Conservation (phyloP, 805 yeast genomes). For the Saturnispora quitensis region DNA sequence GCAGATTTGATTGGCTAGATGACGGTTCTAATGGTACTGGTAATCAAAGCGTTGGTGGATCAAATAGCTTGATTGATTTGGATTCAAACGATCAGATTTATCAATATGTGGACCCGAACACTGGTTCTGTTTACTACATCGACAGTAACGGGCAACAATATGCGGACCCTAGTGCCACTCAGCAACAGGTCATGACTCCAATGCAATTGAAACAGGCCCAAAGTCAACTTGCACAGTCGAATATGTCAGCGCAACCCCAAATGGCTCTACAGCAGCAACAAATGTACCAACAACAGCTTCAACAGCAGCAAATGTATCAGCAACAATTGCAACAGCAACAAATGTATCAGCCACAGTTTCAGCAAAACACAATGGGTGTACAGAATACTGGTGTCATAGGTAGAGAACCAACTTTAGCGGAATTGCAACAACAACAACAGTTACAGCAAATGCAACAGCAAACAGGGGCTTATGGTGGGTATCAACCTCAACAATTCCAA, state of each 20-base stretch:
- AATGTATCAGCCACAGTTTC: constrained; percentile 12
- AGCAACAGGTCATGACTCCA: constrained; percentile 16
- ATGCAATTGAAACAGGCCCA: constrained; percentile 23
- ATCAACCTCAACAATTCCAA: constrained; percentile 1
- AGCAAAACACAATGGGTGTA: constrained; percentile 6
- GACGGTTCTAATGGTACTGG: constrained; percentile 12
- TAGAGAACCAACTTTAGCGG: constrained; percentile 5
- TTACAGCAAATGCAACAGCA: constrained; percentile 6
- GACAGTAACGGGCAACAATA: constrained; percentile 63
- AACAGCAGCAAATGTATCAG: constrained; percentile 10
- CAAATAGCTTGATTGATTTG: constrained; percentile 27
- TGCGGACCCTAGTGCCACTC: constrained; percentile 34
- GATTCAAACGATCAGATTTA: constrained; percentile 33
- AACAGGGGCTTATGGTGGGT: neutral
- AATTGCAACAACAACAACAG: constrained; percentile 14
- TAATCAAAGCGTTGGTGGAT: constrained; percentile 10
- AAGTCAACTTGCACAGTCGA: constrained; percentile 19
- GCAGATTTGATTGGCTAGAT: constrained; percentile 30
- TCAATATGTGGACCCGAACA: constrained; percentile 64
- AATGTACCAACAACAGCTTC: constrained; percentile 18
- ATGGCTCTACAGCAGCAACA: constrained; percentile 25
- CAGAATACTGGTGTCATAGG: neutral
- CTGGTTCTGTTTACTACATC: constrained; percentile 58
- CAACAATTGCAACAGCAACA: constrained; percentile 9
- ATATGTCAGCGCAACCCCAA: constrained; percentile 16